phyloP scores from a whole-genome alignment of 495 filamentous ascomycete genomes.

The Xylaria venustula region DNA sequence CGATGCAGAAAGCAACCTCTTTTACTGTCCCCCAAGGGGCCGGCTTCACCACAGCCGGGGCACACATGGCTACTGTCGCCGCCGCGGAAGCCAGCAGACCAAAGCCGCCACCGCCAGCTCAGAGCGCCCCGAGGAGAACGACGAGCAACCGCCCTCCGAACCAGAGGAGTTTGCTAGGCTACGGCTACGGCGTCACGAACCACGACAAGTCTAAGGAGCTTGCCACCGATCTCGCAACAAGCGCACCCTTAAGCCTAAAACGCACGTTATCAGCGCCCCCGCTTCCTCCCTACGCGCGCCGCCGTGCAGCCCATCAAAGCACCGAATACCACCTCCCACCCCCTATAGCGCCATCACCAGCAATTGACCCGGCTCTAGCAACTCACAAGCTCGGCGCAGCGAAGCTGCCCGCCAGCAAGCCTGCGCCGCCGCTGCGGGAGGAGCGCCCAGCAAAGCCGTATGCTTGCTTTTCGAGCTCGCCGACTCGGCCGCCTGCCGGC shows the following conservation, averaged over 20 bases:
- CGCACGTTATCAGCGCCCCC: conserved; percentile 12
- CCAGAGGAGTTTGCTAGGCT: conserved; percentile 44
- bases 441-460: conserved; percentile 38
- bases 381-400: conserved; percentile 36
- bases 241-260: conserved; percentile 14
- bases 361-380: conserved; percentile 35
- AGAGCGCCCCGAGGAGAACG: conserved; percentile 13
- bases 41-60: conserved; percentile 44
- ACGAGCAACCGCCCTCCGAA: conserved; percentile 35
- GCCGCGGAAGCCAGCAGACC: conserved; percentile 25
- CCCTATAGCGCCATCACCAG: conserved; percentile 18
- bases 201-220: conserved; percentile 27
- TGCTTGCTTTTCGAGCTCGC: conserved; percentile 49
- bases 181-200: conserved; percentile 27
- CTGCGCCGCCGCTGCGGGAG: not conserved
- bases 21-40: conserved; percentile 41
- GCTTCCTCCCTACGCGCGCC: conserved; percentile 7
- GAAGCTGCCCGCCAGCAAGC: conserved; percentile 21
- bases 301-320: conserved; percentile 1
- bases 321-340: conserved; percentile 4
- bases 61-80: conserved; percentile 38
- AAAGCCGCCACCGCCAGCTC: conserved; percentile 4
- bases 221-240: not conserved
- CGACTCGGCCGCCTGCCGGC: conserved; percentile 23
- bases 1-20: conserved; percentile 42